Base-by-base conservation (phyloP, 176 grass and related monocot species). In the Triticum monococcum region DNA sequence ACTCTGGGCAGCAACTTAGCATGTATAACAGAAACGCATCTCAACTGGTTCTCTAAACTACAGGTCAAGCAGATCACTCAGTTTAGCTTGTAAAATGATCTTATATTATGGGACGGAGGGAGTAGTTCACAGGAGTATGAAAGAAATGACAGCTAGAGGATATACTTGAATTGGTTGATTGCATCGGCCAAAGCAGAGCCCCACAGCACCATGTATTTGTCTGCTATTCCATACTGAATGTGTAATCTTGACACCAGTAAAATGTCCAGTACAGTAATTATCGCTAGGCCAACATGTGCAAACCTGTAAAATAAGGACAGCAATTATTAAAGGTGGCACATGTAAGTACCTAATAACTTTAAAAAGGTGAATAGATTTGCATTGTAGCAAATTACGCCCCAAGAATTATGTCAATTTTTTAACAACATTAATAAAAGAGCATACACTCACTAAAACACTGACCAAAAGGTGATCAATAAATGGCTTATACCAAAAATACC, bases 91-190 rank as follows among this genome's bases (percentile, higher is more conserved):
- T 36, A 36, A 36, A 36, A 36, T 36, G 35, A 36, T 36, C 35
- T 36, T 36, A 36, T 36, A 33, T 33, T 33, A 33, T 33, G 32
- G 32, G 32, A 33, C 32, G 32, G 32, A 33, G 4, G 32, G 32
- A 33, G 32, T 62, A 72, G 56, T 68, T 56, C 43, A 68, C 40
- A 17, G 31, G 11, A 70, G 36, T 45, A 80, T 81, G 56, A 75
- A 89, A 83, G 7, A 86, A 89, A 87, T 61, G 30, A 65, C 75
- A 70, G 60, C 18, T 54, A 75, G 77, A 72, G 18, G 41, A 26
- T 52, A 64, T 95, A 95, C 91, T 93, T 95, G 84, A 95, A 93
- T 81, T 95, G 93, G 65, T 88, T 91, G 79, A 95, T 95, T 72
- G 93, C 80, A 85, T 93, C 91, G 70, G 72, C 77, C 31, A 93